A percentile compares a stretch with the other conserved stretches of the same genome.
Conservation (phyloP, 129 eudicot genomes). For the Lonicera japonica region DNA sequence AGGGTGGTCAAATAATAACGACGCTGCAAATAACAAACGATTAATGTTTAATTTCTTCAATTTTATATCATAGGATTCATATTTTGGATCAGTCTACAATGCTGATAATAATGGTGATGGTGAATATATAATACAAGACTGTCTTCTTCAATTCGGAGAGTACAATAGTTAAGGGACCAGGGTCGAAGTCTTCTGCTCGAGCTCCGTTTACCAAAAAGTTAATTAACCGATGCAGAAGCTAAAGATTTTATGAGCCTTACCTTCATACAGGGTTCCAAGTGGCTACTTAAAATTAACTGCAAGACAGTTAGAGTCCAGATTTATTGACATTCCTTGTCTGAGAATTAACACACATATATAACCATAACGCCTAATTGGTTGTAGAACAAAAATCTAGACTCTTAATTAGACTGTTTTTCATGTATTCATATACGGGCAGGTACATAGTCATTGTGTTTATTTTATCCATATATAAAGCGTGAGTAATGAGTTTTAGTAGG, state of each 20-base stretch:
- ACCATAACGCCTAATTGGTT: too few relatives aligned
- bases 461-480: too few relatives aligned
- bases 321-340: too few relatives aligned
- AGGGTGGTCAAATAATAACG: conserved; percentile 53
- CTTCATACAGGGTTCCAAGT: conserved; percentile 40
- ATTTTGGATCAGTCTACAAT: neutral
- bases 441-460: too few relatives aligned
- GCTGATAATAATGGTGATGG: neutral
- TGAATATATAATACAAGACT: conserved; percentile 20
- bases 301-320: too few relatives aligned
- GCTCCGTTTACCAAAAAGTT: conserved; percentile 32
- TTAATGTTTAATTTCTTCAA: neutral
- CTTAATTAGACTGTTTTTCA: too few relatives aligned
- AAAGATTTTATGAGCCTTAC: conserved; percentile 36
- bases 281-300: too few relatives aligned
- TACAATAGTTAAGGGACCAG: conserved; percentile 35
- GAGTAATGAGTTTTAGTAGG: too few relatives aligned
- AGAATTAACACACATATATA: too few relatives aligned
- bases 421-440: too few relatives aligned
- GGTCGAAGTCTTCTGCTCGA: conserved; percentile 21
- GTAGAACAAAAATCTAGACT: too few relatives aligned
- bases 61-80: neutral
- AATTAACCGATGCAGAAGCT: conserved; percentile 24
- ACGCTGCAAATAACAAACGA: conserved; percentile 28
- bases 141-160: conserved; percentile 49